These are phyloP conservation scores for Leccinum sublutescens DNA, from an alignment of 768 basidiomycete species.

Conservation along the genomic window DNA sequence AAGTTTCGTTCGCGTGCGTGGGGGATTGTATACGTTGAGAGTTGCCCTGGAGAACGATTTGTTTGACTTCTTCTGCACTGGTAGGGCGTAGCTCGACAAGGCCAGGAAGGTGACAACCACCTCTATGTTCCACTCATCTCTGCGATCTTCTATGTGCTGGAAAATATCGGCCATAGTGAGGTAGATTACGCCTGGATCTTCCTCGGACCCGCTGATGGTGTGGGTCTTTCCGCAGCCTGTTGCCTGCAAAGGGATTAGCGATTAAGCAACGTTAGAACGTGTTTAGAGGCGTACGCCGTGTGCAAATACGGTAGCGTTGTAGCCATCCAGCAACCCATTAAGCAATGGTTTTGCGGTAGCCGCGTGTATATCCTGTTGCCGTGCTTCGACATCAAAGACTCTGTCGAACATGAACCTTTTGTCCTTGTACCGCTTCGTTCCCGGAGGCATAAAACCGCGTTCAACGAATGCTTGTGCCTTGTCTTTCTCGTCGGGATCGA, in stretches of 20 bases:
- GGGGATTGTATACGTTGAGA: constrained; percentile 85
- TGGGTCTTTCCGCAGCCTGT: constrained; percentile 99
- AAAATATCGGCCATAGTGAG: constrained; percentile 97
- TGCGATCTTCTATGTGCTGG: constrained; percentile 83
- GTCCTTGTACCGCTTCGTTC: constrained; percentile 94
- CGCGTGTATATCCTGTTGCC: constrained; percentile 86
- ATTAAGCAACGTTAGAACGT: constrained; percentile 2
- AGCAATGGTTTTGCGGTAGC: constrained; percentile 58
- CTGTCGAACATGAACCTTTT: constrained; percentile 96
- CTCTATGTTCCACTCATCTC: constrained; percentile 81
- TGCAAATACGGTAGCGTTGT: constrained; percentile 96
- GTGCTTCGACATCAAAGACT: constrained; percentile 80
- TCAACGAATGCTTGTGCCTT: constrained; percentile 76
- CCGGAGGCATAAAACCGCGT: constrained; percentile 79
- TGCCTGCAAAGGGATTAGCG: constrained; percentile 54
- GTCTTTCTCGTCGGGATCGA: constrained; percentile 93
- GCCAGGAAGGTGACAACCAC: constrained; percentile 93
- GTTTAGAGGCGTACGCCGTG: constrained; percentile 74
- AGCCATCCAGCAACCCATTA: constrained; percentile 28
- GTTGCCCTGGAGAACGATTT: constrained; percentile 89
- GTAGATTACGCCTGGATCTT: constrained; percentile 92
- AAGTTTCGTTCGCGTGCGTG: constrained; percentile 95
- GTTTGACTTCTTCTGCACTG: constrained; percentile 90
- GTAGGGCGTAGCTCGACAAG: constrained; percentile 79
- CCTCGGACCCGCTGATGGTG: constrained; percentile 91